A percentile compares a stretch with the other conserved stretches of the same genome.
These are phyloP conservation scores for Cytospora schulzeri DNA, from an alignment of 2,329 filamentous ascomycete genomes.

Conservation along the genomic window DNA sequence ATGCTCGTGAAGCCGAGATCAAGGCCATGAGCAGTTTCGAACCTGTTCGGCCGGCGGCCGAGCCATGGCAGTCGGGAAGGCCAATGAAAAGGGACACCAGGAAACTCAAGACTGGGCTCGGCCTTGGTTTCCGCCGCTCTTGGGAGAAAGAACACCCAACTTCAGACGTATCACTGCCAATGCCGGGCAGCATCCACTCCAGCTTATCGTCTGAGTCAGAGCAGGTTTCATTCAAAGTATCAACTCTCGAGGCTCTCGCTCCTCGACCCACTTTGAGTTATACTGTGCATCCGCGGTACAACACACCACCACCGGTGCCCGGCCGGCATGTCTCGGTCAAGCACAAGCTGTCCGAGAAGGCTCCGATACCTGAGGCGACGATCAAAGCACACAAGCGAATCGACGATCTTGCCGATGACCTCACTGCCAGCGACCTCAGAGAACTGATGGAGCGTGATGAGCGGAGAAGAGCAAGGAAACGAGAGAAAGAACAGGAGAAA, in stretches of 20 bases:
- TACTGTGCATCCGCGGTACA: constrained; percentile 64
- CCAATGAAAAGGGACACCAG: constrained; percentile 66
- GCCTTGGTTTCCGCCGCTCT: constrained; percentile 50
- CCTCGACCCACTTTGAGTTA: constrained; percentile 83
- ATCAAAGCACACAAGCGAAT: constrained; percentile 64
- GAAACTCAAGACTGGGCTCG: constrained; percentile 59
- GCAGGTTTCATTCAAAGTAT: constrained; percentile 76
- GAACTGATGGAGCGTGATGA: constrained; percentile 90
- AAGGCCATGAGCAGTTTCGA: constrained; percentile 76
- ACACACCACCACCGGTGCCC: constrained; percentile 34
- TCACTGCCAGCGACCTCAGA: constrained; percentile 81
- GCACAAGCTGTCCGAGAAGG: constrained; percentile 49
- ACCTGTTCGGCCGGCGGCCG: constrained; percentile 64
- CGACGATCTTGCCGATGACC: constrained; percentile 76
- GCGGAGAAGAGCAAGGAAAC: constrained; percentile 76
- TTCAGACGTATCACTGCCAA: constrained; percentile 75
- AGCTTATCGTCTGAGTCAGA: constrained; percentile 76
- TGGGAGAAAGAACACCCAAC: constrained; percentile 54
- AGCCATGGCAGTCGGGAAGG: constrained; percentile 61
- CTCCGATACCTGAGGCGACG: constrained; percentile 62
- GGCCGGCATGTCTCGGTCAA: constrained; percentile 24
- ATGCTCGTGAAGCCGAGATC: constrained; percentile 83
- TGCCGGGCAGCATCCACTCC: constrained; percentile 74
- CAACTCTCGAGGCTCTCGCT: constrained; percentile 76
- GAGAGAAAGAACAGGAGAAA: constrained; percentile 66